Base-by-base conservation (phyloP, 352 stramenopile genomes). In the Albugo candida region DNA sequence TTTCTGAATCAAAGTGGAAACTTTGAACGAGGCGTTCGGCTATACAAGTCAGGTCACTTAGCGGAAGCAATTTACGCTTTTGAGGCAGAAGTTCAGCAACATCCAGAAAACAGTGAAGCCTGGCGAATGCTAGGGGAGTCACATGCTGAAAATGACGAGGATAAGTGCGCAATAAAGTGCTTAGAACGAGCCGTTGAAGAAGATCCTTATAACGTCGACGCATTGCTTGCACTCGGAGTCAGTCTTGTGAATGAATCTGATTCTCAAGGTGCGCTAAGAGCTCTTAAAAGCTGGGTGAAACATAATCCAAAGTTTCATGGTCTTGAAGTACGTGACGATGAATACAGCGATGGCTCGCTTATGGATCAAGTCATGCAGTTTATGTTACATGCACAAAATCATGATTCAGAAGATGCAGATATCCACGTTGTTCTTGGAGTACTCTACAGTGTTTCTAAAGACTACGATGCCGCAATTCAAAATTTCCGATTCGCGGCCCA, bases 161-260 rank as follows among this genome's bases (percentile, higher is more conserved):
- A 98, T 67, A 83, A 88, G 53, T 83, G 84, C 55, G 93, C 92
- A 17, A 98, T 98, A 51, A 65, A 83, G 44, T 98, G 93, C 53
- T 68, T 96, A 24, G 83, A 97, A 54, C 79, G 83, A 11, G 80
- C 85, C 10, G 80, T 97, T 6, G 91, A 97, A 41, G 70, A 93
- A 43, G 92, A 98, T 67, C 92, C 91, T 36, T 97, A 96, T 59
- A 94, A 89, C 38, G 58, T 96, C 10, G 91, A 94, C 52, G 86
- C 89, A 11, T 61, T 97, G 14, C 65, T 98, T 24, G 70, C 80
- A 17, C 67, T 97, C 1, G 92, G 92, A 18, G 92, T 97, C 41
- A 95, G 84, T 58, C 96, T 97, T 59, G 92, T 98, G 41, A 98
- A 98, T 61, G 93, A 98, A 59, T 58, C 97, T 17, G 92, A 97